Evolutionary conservation across 129 eudicot genomes (phyloP).

Genomic region (Saussurea involucrata): DNA sequence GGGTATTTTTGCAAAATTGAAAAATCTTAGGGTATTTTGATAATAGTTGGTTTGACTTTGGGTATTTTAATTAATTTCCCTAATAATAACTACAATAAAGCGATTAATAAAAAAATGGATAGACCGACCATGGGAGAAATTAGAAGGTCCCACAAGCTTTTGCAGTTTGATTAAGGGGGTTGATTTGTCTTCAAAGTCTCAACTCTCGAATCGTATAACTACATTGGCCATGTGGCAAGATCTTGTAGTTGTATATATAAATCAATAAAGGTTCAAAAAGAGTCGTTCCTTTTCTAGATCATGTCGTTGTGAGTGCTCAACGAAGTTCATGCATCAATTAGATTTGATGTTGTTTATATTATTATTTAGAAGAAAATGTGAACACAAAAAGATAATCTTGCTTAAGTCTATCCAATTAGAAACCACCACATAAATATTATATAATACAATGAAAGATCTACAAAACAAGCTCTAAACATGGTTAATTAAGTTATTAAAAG

Average conservation of each 20-base stretch:
- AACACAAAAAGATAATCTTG: slow-evolving; percentile 8
- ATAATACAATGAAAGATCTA: not conserved
- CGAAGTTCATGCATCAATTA: slow-evolving; percentile 27
- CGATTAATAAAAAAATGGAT: not conserved
- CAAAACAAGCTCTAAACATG: slow-evolving; percentile 5
- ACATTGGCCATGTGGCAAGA: slow-evolving; percentile 29
- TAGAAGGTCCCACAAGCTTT: slow-evolving; percentile 18
- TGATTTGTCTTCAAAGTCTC: not conserved
- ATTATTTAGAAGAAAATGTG: not conserved
- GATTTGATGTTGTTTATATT: not conserved
- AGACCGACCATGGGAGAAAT: slow-evolving; percentile 18
- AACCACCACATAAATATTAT: not conserved
- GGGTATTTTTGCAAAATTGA: no score
- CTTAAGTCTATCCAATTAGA: slow-evolving; percentile 15
- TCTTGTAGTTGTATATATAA: slow-evolving; percentile 18
- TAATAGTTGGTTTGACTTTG: no score
- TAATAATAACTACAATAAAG: not conserved
- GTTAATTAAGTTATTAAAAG: not conserved
- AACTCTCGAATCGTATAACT: not conserved
- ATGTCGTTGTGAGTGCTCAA: slow-evolving; percentile 25
- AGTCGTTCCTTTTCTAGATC: slow-evolving; percentile 31
- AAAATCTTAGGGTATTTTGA: no score
- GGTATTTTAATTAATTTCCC: no score
- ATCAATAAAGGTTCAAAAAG: slow-evolving; percentile 16
- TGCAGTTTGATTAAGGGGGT: not conserved